Percentiles rank a stretch among this genome's conserved stretches.
Evolutionary conservation across 371 early-diverging fungal species (phyloP).

Genomic region (Actinomortierella wolfii): DNA sequence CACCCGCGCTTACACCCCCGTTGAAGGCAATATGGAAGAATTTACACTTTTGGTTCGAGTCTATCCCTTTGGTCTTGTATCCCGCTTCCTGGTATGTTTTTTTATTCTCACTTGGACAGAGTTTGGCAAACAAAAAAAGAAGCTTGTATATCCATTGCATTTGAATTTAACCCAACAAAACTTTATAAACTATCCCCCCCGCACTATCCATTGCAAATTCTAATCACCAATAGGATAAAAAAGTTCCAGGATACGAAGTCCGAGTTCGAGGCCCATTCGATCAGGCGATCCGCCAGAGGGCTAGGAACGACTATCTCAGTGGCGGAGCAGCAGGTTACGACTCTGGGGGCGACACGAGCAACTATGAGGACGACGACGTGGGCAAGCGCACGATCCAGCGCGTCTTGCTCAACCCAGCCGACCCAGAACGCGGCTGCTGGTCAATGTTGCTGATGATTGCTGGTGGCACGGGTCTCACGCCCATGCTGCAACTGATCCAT

Average conservation of each 20-base stretch:
- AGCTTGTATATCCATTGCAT: too few relatives aligned
- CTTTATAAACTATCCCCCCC: too few relatives aligned
- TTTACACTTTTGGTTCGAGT: conserved; percentile 16
- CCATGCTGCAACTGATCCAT: conserved; percentile 70
- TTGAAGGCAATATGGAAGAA: conserved; percentile 6
- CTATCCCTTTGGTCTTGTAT: conserved; percentile 17
- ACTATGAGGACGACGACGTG: background rate
- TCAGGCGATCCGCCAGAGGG: conserved; percentile 1
- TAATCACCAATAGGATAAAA: conserved; percentile 4
- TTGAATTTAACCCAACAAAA: background rate
- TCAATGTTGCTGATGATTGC: conserved; percentile 61
- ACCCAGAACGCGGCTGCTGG: conserved; percentile 14
- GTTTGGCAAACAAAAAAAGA: background rate
- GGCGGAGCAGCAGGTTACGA: background rate
- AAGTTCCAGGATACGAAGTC: conserved; percentile 15
- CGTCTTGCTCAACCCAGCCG: conserved; percentile 10
- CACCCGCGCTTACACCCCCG: conserved; percentile 9
- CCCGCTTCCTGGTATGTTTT: conserved; percentile 9
- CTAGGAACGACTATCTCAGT: background rate
- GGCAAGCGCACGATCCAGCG: background rate
- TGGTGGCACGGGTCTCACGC: conserved; percentile 73
- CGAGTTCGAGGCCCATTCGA: conserved; percentile 19
- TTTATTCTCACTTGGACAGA: background rate
- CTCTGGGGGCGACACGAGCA: background rate
- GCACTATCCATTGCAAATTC: too few relatives aligned